Evolutionary conservation across 2,329 filamentous ascomycete genomes (phyloP).

Genomic region (Ceratocystis eucalypticola): DNA sequence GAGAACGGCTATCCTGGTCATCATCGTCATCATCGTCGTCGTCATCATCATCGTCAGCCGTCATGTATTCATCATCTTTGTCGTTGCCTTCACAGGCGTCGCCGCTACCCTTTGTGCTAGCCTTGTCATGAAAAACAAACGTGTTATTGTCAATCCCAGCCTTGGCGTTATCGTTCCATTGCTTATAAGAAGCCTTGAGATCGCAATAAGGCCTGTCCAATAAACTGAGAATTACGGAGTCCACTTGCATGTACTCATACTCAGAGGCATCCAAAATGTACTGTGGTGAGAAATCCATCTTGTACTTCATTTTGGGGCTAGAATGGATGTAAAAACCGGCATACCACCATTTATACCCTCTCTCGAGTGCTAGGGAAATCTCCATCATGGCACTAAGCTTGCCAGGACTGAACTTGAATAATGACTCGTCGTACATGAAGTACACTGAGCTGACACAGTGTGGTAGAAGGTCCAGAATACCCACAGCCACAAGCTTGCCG

Average conservation of each 20-base stretch:
- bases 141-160: slow-evolving; percentile 4
- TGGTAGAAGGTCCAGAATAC: slow-evolving; percentile 63
- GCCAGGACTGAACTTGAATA: slow-evolving; percentile 55
- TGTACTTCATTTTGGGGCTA: slow-evolving; percentile 75
- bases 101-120: slow-evolving; percentile 12
- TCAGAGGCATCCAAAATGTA: slow-evolving; percentile 58
- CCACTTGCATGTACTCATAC: slow-evolving; percentile 47
- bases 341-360: slow-evolving; percentile 64
- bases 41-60: slow-evolving; percentile 8
- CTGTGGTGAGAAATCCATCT: slow-evolving; percentile 64
- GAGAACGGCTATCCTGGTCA: neutral
- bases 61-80: slow-evolving; percentile 1
- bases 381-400: slow-evolving; percentile 65
- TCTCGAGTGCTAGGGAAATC: slow-evolving; percentile 54
- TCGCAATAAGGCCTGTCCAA: neutral
- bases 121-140: slow-evolving; percentile 25
- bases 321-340: slow-evolving; percentile 69
- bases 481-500: slow-evolving; percentile 60
- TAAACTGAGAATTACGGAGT: slow-evolving; percentile 25
- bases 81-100: slow-evolving; percentile 15
- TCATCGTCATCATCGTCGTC: slow-evolving; percentile 19
- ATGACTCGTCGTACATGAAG: slow-evolving; percentile 66
- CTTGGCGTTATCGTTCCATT: neutral
- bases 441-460: slow-evolving; percentile 70
- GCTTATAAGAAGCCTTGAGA: neutral